Evolutionary conservation across 2,329 filamentous ascomycete species (phyloP), one percentile per base, ranked within the genome.

Genomic region (Ceratocystis lukuohia): DNA sequence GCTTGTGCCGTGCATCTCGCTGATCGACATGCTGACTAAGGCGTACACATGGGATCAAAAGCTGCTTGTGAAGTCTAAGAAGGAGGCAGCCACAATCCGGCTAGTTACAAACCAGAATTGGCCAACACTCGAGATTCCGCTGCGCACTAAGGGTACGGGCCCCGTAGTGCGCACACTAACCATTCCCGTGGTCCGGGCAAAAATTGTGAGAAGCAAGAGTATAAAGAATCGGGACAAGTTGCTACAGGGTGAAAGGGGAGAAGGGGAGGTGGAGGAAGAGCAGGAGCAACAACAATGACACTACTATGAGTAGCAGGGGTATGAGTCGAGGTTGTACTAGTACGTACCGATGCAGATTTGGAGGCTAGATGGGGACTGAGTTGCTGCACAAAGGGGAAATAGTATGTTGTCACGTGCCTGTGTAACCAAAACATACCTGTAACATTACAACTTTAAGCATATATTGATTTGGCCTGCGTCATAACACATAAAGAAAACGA

Each of bases 101-200:
- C 5, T 48, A 22, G n/a, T 20, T 5, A 22, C 59, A 6, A 5
- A 8, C 28, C 28, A 67, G 25, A 33, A 41, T n/a, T 57, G 67
- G 41, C 63, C 66, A 4, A 53, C 50, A 10, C 20, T 53, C 17
- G 30, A 50, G 25, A 62, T 64, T 20, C 64, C 62, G 22, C 41
- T 62, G 45, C 48, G 64, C n/a, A 2, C 6, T 1, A 25, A 33
- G 41, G 22, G 12, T 25, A 59, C 22, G 25, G 1, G 5, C 5
- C 17, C 20, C 17, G 28, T 20, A 3, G 59, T 63, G 25, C 15
- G 48, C 53, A 61, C 48, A 12, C 28, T 69, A 3, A 56, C 48
- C 50, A 64, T 69, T 4, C 68, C 68, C 5, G 50, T 69, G 5
- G 61, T 44, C 25, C 28, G 46, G 17, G 15, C 48, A 28, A 33